Percentiles rank a stretch among this genome's conserved stretches.
These are phyloP conservation scores for Exophiala mesophila DNA, from an alignment of 2,329 filamentous ascomycete genomes.

Conservation along the genomic window DNA sequence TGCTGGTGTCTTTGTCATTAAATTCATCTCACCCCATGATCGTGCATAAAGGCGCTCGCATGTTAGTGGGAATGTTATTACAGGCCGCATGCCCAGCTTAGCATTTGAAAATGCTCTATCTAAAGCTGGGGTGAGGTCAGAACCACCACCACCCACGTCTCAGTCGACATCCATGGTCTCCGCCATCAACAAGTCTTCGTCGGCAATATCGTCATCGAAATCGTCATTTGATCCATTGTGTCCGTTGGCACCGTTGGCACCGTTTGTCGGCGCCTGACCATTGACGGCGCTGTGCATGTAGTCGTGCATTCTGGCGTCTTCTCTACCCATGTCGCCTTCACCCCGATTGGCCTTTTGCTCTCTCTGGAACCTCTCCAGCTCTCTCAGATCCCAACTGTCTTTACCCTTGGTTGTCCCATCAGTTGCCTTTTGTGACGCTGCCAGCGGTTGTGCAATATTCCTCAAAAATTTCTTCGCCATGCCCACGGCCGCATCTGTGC, in stretches of 20 bases:
- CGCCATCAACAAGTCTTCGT: conserved; percentile 37
- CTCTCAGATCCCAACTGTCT: conserved; percentile 80
- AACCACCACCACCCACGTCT: too few species aligned
- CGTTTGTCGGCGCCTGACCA: conserved; percentile 5
- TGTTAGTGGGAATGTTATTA: too few species aligned
- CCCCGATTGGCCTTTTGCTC: conserved; percentile 55
- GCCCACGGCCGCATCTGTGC: conserved; percentile 90
- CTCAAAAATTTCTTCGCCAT: conserved; percentile 83
- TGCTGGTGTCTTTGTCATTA: too few species aligned
- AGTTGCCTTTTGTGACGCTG: conserved; percentile 68
- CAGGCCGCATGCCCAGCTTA: too few species aligned
- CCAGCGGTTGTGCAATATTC: conserved; percentile 88
- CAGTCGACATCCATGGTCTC: conserved; percentile 35
- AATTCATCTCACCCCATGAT: too few species aligned
- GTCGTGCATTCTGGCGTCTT: conserved; percentile 21
- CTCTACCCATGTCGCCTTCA: conserved; percentile 37
- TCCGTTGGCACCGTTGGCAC: conserved; percentile 21
- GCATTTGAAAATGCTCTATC: too few species aligned
- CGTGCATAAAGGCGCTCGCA: too few species aligned
- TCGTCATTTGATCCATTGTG: conserved; percentile 31
- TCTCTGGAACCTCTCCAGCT: conserved; percentile 69
- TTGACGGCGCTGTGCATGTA: conserved; percentile 30
- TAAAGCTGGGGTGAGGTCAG: too few species aligned
- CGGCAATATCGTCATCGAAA: conserved; percentile 33
- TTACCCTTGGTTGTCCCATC: conserved; percentile 53